Evolutionary conservation across 2,329 filamentous ascomycete species (phyloP), one percentile per base, ranked within the genome.

Genomic region (Alternaria consortialis): DNA sequence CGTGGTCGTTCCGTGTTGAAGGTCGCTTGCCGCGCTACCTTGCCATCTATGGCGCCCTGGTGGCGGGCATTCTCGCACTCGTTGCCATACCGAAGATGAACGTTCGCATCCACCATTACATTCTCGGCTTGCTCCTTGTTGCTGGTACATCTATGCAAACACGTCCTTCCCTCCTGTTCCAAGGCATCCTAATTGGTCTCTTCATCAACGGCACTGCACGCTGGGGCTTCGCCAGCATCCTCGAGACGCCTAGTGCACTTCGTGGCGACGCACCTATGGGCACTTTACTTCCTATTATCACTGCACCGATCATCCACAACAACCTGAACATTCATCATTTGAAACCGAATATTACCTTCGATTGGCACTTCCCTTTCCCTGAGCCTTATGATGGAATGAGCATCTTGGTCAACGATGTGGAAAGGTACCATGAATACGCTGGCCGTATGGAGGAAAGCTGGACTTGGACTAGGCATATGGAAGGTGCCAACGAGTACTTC

Each of bases 151-250:
- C 88, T 54, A 88, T 98, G 78, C 94, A 97, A 68, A 98, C 92
- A 6, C 87, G 95, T 0, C 91, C 92, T 0, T 90, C 90, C 0
- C 83, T 98, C 8, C 78, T 97, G 2, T 98, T 95, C 73, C 94
- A 98, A 77, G 95, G 95, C 11, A 83, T 99, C 2, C 84, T 99
- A 0, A 82, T 98, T 7, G 95, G 95, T 0, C 85, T 98, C 0
- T 98, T 97, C 78, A 90, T 97, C 80, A 97, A 97, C 75, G 94
- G 95, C 53, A 88, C 96, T 61, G 94, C 94, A 4, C 87, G 94
- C 43, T 98, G 95, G 95, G 94, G 94, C 0, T 99, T 97, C 77
- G 94, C 93, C 63, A 86, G 91, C 1, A 88, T 99, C 47, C 85
- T 99, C 15, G 90, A 99, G 79, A 98, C 95, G 0, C 87, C 91